Evolutionary conservation across 331 rosid genomes (phyloP), one percentile per base, ranked within the genome.

Genomic region (Arachis monticola): DNA sequence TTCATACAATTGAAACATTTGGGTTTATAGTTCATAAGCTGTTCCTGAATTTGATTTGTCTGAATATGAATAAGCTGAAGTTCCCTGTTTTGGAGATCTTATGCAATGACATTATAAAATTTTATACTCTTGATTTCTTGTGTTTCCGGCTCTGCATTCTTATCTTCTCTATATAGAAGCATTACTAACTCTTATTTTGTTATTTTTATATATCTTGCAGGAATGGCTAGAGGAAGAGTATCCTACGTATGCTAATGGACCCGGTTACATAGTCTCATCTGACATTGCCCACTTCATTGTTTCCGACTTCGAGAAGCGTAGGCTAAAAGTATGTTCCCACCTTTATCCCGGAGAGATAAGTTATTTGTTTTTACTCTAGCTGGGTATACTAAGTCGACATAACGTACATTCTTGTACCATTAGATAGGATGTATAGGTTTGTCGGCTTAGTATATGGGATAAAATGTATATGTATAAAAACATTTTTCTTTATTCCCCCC

Each of bases 211-310:
- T 14, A 72, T 50, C 17, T 77, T 80, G 45, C 85, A 93, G 98
- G 98, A 93, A 81, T 93, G 98, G 98, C 85, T 85, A 70, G 94
- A 88, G 83, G 98, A 91, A 84, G 97, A 91, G 77, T 93, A 93
- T 85, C 98, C 98, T 70, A 68, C 94, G 35, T 93, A 93, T 51
- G 98, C 98, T 31, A 93, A 93, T 64, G 98, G 98, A 55, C 98
- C 98, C 5, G 98, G 97, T 67, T 93, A 93, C 82, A 64, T 93
- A 50, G 32, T 93, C 50, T 93, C 98, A 53, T 78, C 91, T 9
- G 89, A 88, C 85, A 81, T 93, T 50, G 97, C 97, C n/a, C 87
- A 51, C 38, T 89, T 86, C 77, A 77, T 93, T 14, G 79, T 89
- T 65, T 86, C 94, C 0, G 88, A 88, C 72, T 93, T 91, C 14